Conservation (phyloP, 1,139 yeast species). For the Debaryomyces udenii region DNA sequence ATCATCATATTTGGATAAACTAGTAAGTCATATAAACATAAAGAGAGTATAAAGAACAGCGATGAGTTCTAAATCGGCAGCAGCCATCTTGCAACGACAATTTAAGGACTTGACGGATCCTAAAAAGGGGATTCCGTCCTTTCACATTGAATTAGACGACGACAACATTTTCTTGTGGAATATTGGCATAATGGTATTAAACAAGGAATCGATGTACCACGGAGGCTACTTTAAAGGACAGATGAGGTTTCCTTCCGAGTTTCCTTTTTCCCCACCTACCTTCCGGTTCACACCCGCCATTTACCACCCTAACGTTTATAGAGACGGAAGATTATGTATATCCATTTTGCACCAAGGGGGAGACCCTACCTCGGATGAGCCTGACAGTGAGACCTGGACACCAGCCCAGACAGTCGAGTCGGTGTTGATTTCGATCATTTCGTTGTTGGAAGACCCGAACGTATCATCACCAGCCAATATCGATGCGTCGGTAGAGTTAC, state of each 20-base stretch:
- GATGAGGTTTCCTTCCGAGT: conserved; percentile 89
- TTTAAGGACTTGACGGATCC: conserved; percentile 93
- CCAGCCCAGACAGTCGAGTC: conserved; percentile 96
- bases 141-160: conserved; percentile 84
- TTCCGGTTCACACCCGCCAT: conserved; percentile 94
- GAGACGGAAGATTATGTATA: conserved; percentile 91
- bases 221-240: conserved; percentile 97
- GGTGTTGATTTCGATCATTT: conserved; percentile 85
- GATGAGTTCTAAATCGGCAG: conserved; percentile 59
- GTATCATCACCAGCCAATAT: conserved; percentile 94
- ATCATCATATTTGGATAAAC: background rate
- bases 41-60: background rate
- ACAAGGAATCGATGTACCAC: conserved; percentile 86
- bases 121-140: conserved; percentile 86
- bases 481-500: conserved; percentile 92
- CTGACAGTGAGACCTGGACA: conserved; percentile 92
- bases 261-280: conserved; percentile 89
- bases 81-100: conserved; percentile 89
- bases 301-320: conserved; percentile 92
- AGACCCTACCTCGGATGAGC: conserved; percentile 86
- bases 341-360: conserved; percentile 91
- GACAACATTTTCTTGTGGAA: conserved; percentile 93
- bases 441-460: conserved; percentile 91
- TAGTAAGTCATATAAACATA: background rate
- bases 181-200: conserved; percentile 88